Conservation (phyloP, 257 asterid genomes). For the Gardenia jasminoides region DNA sequence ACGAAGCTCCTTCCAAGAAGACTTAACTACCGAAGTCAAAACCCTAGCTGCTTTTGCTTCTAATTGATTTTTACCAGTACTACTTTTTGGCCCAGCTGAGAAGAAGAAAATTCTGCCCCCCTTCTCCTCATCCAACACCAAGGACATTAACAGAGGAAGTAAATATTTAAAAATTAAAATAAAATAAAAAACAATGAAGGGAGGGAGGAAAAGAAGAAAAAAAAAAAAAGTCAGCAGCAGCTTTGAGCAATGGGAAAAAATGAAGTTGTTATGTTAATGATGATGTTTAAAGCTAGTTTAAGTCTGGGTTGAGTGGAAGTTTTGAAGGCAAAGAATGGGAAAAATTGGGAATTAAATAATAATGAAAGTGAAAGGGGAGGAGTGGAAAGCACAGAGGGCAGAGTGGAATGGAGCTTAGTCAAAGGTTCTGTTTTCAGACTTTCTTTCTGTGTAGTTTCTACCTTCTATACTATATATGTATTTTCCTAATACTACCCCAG, state of each 20-base stretch:
- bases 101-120: not conserved
- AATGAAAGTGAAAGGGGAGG: not conserved
- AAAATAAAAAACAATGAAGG: not conserved
- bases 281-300: too few species aligned
- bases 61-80: too few species aligned
- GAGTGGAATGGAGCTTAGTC: constrained; percentile 18
- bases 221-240: constrained; percentile 15
- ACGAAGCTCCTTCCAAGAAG: not conserved
- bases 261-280: too few species aligned
- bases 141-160: not conserved
- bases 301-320: not conserved
- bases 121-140: not conserved
- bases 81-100: not conserved
- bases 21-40: constrained; percentile 6
- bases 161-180: constrained; percentile 7
- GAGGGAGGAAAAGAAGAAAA: too few species aligned
- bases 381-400: not conserved
- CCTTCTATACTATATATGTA: too few species aligned
- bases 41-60: constrained; percentile 17
- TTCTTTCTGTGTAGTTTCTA: not conserved
- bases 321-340: not conserved
- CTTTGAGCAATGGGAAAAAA: constrained; percentile 4
- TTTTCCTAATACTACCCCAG: not conserved
- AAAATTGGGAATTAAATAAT: not conserved
- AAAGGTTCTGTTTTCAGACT: constrained; percentile 27